These are phyloP conservation scores for Parascedosporium putredinis DNA, from an alignment of 2,329 filamentous ascomycete species.

Conservation along the genomic window DNA sequence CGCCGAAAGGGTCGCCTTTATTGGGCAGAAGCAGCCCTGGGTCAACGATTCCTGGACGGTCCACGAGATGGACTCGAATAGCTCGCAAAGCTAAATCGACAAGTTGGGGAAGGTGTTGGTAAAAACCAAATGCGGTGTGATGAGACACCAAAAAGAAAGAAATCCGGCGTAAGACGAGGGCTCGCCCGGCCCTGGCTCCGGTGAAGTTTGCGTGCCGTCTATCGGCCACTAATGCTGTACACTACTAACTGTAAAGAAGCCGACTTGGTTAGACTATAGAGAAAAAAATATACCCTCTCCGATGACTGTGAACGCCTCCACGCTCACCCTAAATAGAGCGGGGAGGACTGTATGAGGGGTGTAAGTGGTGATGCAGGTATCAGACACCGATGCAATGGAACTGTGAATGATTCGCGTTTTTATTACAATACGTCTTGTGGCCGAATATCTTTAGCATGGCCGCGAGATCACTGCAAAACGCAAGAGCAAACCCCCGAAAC, in stretches of 20 bases:
- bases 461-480: slow-evolving; percentile 50
- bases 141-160: no score
- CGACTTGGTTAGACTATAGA: neutral
- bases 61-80: slow-evolving; percentile 60
- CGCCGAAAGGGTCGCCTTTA: slow-evolving; percentile 56
- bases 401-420: slow-evolving; percentile 31
- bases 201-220: slow-evolving; percentile 8
- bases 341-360: no score
- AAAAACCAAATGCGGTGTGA: no score
- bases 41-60: slow-evolving; percentile 64
- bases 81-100: slow-evolving; percentile 19
- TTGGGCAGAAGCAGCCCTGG: slow-evolving; percentile 79
- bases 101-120: no score
- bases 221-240: slow-evolving; percentile 2
- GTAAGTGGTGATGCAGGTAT: neutral
- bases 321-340: no score
- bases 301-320: neutral
- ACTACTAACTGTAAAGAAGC: slow-evolving; percentile 1
- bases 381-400: no score
- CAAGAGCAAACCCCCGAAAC: slow-evolving; percentile 37
- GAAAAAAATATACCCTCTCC: slow-evolving; percentile 8
- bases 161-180: no score
- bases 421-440: slow-evolving; percentile 55
- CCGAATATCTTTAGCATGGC: slow-evolving; percentile 33
- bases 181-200: no score